Base-by-base conservation (phyloP, 2,329 filamentous ascomycete genomes). In the Lachnellula arida region DNA sequence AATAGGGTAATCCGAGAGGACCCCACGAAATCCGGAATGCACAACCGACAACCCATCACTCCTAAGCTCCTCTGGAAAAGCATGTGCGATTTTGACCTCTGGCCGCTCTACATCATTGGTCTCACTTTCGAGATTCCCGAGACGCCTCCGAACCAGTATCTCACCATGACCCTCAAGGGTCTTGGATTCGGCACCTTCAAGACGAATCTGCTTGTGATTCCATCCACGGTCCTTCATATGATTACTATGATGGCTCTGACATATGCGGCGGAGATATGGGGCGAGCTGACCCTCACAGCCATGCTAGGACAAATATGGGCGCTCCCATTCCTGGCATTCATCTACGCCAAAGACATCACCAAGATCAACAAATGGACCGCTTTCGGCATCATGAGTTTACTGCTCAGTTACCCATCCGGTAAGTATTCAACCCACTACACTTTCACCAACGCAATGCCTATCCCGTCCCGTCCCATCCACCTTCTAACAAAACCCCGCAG, bases 1-100 rank as follows among this genome's bases (percentile, higher is more conserved):
- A 87, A 86, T 63, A 77, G 78, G 35, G 75, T 85, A 19, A 59
- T 72, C 19, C 75, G 80, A 7, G 80, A 84, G 49, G 81, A 81
- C 57, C 80, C 79, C 5, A 71, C 71, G 2, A 79, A 79, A 61
- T 55, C 55, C 12, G 53, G 53, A 32, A 80, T 82, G 75, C 73
- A 78, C 57, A 81, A 80, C 53, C 73, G 77, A 44, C 74, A 80
- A 67, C 74, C 74, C 9, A 71, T 81, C 28, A 76, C 75, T 0
- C 68, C 72, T 2, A 69, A 65, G 3, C 69, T 74, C 22, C 74
- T 81, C 3, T 78, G 75, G 73, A 66, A 76, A 19, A 72, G 73
- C 19, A 61, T 80, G 14, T 72, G 71, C 14, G 80, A 82, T 62
- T 81, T 78, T 58, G 76, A 81, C 53, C 72, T 83, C 67, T 83